Conservation (phyloP, 2,329 filamentous ascomycete genomes). For the Colletotrichum lindemuthianum region DNA sequence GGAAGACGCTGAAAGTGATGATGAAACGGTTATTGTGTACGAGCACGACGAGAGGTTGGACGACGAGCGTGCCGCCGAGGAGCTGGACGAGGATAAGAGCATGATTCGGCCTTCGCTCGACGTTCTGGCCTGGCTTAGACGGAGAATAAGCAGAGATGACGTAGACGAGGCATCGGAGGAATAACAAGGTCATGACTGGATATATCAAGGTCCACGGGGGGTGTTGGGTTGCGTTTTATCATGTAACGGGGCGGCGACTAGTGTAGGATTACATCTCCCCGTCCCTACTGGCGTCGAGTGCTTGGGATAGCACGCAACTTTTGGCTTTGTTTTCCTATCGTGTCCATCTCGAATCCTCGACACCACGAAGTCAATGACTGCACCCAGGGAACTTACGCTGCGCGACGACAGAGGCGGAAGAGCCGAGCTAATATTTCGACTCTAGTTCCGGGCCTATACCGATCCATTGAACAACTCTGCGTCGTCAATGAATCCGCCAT, state of each 20-base stretch:
- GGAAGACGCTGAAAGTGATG: conserved; percentile 2
- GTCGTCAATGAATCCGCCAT: conserved; percentile 64
- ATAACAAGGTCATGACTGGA: neutral
- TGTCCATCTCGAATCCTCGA: conserved; percentile 17
- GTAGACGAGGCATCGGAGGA: conserved; percentile 13
- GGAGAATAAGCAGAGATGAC: conserved; percentile 20
- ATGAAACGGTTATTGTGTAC: conserved; percentile 16
- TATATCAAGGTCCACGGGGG: neutral
- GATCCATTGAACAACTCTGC: conserved; percentile 61
- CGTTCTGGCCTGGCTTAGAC: conserved; percentile 27
- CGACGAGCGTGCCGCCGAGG: conserved; percentile 1
- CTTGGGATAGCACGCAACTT: conserved; percentile 34
- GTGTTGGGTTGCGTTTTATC: conserved; percentile 23
- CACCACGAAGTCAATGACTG: conserved; percentile 26
- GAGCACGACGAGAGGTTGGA: neutral
- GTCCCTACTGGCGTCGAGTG: conserved; percentile 31
- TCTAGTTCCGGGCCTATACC: conserved; percentile 68
- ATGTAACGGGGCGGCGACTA: conserved; percentile 28
- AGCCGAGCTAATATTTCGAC: conserved; percentile 24
- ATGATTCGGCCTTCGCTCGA: conserved; percentile 26
- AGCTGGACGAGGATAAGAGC: conserved; percentile 27
- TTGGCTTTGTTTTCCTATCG: conserved; percentile 17
- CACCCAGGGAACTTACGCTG: conserved; percentile 11
- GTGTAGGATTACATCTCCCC: conserved; percentile 32
- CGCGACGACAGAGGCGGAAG: conserved; percentile 8